Conservation (phyloP, 306 rosid genomes). For the Cucurbita pepo region DNA sequence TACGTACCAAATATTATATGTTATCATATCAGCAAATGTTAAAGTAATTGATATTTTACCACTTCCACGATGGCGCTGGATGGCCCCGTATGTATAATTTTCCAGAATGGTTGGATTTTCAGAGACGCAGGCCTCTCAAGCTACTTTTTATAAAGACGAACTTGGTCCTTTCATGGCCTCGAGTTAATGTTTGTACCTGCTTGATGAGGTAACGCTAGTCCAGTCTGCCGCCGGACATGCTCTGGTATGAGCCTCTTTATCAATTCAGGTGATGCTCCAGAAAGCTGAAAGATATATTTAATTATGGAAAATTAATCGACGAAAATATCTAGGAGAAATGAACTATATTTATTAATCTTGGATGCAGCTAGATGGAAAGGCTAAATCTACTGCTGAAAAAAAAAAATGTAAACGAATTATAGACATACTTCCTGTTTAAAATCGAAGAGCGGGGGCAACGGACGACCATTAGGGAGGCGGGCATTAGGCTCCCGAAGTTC, state of each 20-base stretch:
- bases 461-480: slow-evolving; percentile 76
- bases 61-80: not conserved
- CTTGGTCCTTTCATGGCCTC: slow-evolving; percentile 20
- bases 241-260: slow-evolving; percentile 75
- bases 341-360: not conserved
- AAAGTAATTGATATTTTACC: not conserved
- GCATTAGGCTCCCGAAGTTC: slow-evolving; percentile 85
- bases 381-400: too few species aligned
- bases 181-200: slow-evolving; percentile 31
- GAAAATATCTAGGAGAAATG: not conserved
- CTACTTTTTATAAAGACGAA: not conserved
- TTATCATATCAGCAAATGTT: not conserved
- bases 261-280: slow-evolving; percentile 64
- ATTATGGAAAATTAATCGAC: not conserved
- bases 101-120: not conserved
- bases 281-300: slow-evolving; percentile 28
- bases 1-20: not conserved
- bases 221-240: slow-evolving; percentile 56
- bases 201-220: slow-evolving; percentile 35
- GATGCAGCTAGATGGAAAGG: not conserved
- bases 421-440: slow-evolving; percentile 80
- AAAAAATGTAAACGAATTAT: not conserved
- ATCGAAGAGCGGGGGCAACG: slow-evolving; percentile 71
- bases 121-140: not conserved
- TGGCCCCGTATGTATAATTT: not conserved